Conservation (phyloP, 2,329 filamentous ascomycete genomes). For the Penicillium sp. region DNA sequence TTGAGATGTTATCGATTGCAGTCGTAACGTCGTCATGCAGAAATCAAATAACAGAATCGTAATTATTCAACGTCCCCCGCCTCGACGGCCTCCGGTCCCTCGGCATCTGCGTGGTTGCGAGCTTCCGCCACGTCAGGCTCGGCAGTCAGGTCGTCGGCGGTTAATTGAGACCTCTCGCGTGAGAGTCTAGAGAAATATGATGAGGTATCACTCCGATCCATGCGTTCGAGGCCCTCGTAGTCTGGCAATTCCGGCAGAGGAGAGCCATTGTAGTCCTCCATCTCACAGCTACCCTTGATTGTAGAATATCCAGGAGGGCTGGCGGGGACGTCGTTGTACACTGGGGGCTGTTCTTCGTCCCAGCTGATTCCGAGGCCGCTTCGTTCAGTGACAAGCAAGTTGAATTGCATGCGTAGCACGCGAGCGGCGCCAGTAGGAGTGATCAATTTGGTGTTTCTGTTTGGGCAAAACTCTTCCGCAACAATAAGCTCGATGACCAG, state of each 20-base stretch:
- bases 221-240: constrained; percentile 44
- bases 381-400: constrained; percentile 74
- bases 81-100: constrained; percentile 4
- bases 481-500: constrained; percentile 92
- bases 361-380: constrained; percentile 86
- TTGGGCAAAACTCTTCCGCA: constrained; percentile 75
- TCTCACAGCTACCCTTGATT: constrained; percentile 36
- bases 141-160: constrained; percentile 27
- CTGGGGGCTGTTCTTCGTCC: constrained; percentile 92
- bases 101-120: constrained; percentile 6
- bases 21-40: constrained; percentile 9
- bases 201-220: constrained; percentile 26
- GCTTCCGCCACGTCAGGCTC: constrained; percentile 10
- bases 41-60: neutral
- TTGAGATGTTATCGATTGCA: neutral
- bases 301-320: constrained; percentile 69
- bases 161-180: constrained; percentile 27
- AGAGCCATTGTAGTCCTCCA: constrained; percentile 44
- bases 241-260: constrained; percentile 39
- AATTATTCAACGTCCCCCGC: constrained; percentile 1
- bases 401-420: constrained; percentile 90
- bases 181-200: constrained; percentile 5
- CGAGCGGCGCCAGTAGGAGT: constrained; percentile 87
- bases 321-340: constrained; percentile 89
- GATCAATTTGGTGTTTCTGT: constrained; percentile 67